Base-by-base conservation (phyloP, 2,329 filamentous ascomycete species). In the Aspergillus cejpii region DNA sequence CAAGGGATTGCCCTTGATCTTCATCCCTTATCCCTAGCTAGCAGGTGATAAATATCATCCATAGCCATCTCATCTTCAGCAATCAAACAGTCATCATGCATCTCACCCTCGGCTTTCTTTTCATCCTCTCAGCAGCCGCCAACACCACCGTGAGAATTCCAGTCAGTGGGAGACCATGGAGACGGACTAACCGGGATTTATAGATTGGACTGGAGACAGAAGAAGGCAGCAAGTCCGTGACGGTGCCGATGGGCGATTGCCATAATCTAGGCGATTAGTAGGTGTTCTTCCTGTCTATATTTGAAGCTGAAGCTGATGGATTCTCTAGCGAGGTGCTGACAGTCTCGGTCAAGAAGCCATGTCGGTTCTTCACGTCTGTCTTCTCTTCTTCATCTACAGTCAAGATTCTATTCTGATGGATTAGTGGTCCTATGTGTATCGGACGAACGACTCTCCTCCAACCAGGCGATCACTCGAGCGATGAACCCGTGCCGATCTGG, bases 141-240 rank as follows among this genome's bases (percentile, higher is more conserved):
- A 42, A 28, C 5, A 39, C 44, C 1, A 47, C 39, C 1, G 45
- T 44, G 26, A 19, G 33, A 11, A 8, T 28, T 5, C n/a, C 3
- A 7, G 34, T 43, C n/a, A n/a, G n/a, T n/a, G n/a, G n/a, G n/a
- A n/a, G n/a, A n/a, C n/a, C n/a, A n/a, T n/a, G n/a, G 11, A 38
- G 6, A 24, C 8, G 8, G 23, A 19, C 15, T 34, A 12, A 34
- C 31, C 4, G 4, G 31, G 31, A 34, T 17, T 12, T 34, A 14
- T 14, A 54, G 51, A 34, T 54, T 21, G 49, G 49, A n/a, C 33
- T 54, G 1, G 45, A 54, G 17, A 54, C 20, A 2, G 43, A 34
- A 34, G 31, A 52, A 2, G 29, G 20, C 1, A 52, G 47, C 27
- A 41, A 31, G 19, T 31, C 41, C 2, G 23, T 52, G 2, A 37